A percentile compares a stretch with the other conserved stretches of the same genome.
Conservation (phyloP, 441 rosid species). For the Eutrema salsugineum region DNA sequence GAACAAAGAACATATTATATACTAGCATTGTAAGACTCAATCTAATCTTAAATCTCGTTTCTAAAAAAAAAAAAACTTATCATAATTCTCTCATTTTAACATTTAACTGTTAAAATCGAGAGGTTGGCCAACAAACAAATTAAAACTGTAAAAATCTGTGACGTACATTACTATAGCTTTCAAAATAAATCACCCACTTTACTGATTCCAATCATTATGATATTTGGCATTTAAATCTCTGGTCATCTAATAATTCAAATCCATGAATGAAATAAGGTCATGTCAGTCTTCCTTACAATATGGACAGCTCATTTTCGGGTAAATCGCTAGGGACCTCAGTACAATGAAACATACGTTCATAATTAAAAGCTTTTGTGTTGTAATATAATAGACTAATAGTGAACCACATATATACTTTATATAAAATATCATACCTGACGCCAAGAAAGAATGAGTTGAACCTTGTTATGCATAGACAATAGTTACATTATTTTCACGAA, state of each 20-base stretch:
- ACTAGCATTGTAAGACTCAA: background rate
- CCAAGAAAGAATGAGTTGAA: background rate
- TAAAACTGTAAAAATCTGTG: background rate
- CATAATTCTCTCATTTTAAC: background rate
- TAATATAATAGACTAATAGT: no score
- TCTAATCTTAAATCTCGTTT: no score
- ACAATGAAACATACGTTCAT: background rate
- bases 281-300: constrained; percentile 6
- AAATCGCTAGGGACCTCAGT: background rate
- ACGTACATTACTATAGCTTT: background rate
- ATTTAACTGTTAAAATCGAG: background rate
- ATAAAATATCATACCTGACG: background rate
- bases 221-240: constrained; percentile 1
- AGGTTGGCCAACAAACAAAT: background rate
- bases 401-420: background rate
- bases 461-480: background rate
- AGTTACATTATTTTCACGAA: background rate
- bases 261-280: background rate
- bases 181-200: background rate
- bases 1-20: background rate
- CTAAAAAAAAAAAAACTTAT: no score
- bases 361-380: background rate
- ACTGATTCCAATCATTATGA: background rate
- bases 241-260: constrained; percentile 9
- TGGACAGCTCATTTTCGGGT: constrained; percentile 20